Percentiles rank a stretch among this genome's conserved stretches.
These are phyloP conservation scores for Fusarium stilboides DNA, from an alignment of 2,329 filamentous ascomycete species.

Conservation along the genomic window DNA sequence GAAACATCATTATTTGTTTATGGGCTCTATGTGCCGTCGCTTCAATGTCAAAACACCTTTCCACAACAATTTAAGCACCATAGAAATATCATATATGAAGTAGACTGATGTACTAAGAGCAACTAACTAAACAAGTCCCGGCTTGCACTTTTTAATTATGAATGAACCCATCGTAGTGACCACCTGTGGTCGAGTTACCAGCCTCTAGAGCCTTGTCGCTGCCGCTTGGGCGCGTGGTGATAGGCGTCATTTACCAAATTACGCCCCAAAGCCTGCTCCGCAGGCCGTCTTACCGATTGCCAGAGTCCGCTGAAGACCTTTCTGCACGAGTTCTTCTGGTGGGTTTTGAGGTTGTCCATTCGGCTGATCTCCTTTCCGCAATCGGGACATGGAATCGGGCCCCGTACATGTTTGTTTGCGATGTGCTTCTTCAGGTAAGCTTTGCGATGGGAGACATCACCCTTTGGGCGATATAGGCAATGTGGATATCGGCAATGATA, in stretches of 20 bases:
- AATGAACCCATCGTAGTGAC: neutral
- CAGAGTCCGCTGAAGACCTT: neutral
- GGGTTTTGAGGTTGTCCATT: conserved; percentile 9
- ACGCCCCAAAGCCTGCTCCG: neutral
- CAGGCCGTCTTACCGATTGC: neutral
- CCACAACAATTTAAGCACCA: too few species aligned
- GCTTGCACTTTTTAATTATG: neutral
- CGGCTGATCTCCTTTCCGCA: neutral
- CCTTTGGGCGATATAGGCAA: conserved; percentile 1
- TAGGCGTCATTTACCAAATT: neutral
- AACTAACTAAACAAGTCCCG: neutral
- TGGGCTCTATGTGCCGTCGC: too few species aligned
- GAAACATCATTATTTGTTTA: too few species aligned
- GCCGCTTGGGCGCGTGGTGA: neutral
- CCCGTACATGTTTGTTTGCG: neutral
- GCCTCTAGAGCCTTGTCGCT: neutral
- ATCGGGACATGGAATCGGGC: neutral
- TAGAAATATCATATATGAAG: too few species aligned
- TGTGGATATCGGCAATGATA: neutral
- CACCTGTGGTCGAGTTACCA: neutral
- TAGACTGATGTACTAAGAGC: too few species aligned
- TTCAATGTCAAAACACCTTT: too few species aligned
- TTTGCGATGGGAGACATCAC: neutral
- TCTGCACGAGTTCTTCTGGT: neutral
- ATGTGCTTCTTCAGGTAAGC: conserved; percentile 6